Evolutionary conservation across 2,329 filamentous ascomycete genomes (phyloP).

Genomic region (Verticillium nonalfalfae): DNA sequence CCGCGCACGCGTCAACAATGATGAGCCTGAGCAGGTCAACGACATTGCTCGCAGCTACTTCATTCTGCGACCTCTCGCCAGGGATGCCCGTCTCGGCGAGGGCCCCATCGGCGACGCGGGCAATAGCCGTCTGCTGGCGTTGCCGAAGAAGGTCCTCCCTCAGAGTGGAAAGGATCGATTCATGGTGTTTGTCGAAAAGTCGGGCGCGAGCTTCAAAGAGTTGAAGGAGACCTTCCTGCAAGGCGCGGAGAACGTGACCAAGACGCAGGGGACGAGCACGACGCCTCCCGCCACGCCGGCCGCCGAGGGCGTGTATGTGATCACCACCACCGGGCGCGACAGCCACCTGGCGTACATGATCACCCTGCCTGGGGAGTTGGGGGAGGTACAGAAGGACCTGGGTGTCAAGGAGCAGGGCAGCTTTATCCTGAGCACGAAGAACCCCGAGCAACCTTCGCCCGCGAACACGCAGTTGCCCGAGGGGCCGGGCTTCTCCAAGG

Average conservation of each 20-base stretch:
- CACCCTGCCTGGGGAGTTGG: constrained; percentile 64
- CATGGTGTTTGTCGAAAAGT: constrained; percentile 79
- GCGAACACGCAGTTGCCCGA: constrained; percentile 56
- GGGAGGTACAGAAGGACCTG: constrained; percentile 68
- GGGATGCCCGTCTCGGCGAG: constrained; percentile 59
- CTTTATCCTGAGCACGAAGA: constrained; percentile 75
- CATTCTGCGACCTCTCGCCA: constrained; percentile 65
- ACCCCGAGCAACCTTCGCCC: constrained; percentile 64
- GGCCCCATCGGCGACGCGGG: constrained; percentile 40
- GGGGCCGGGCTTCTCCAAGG: constrained; percentile 62
- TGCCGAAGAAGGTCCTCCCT: constrained; percentile 83
- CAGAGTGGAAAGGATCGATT: constrained; percentile 62
- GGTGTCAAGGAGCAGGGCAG: constrained; percentile 66
- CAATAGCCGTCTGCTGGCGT: constrained; percentile 65
- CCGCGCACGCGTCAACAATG: constrained; percentile 67
- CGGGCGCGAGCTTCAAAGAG: constrained; percentile 55
- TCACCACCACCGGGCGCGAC: constrained; percentile 64
- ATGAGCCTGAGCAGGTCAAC: constrained; percentile 59
- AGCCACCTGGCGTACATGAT: constrained; percentile 76
- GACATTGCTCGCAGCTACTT: constrained; percentile 78
- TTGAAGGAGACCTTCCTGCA: constrained; percentile 68
- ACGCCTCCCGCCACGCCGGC: constrained; percentile 65
- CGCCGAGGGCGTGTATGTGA: constrained; percentile 81
- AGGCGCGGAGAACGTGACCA: constrained; percentile 64
- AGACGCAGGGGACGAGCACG: constrained; percentile 65